Evolutionary conservation across 495 filamentous ascomycete species (phyloP), one percentile per base, ranked within the genome.

Genomic region (Xylaria castorea): DNA sequence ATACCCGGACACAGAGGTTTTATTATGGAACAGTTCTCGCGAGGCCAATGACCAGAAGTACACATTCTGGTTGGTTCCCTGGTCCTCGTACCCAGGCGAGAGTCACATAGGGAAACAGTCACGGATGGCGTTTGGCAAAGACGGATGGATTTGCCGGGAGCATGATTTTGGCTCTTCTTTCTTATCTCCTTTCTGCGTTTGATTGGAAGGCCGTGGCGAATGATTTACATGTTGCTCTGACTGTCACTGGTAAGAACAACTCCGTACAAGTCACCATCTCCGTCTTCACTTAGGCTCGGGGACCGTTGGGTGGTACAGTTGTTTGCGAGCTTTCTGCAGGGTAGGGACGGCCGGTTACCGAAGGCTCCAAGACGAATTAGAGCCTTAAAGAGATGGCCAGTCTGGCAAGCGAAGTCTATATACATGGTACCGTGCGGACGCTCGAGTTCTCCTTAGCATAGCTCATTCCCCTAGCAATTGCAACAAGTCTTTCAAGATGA

Each of bases 61-160:
- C 36, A 11, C n/a, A n/a, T 58, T 53, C 69, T 46, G 50, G 69
- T 71, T 36, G 46, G 36, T 11, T 38, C 11, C 30, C 46, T 42
- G 46, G 34, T 44, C 48, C 60, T 63, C 60, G 44, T 70, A 7
- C 16, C 32, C 16, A 64, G 58, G 32, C 36, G 61, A 66, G 60
- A 36, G 70, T 22, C 70, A 61, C 20, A 42, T 61, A 40, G 69
- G 70, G 61, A 60, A 66, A 67, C 63, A 66, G 53, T 76, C 78
- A 80, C 76, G 74, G 76, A 65, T 38, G 78, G 78, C 76, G 78
- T 78, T 80, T 70, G 76, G 55, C 74, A 80, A 80, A 80, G 76
- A 80, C 76, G 75, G 76, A 30, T 65, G 76, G 76, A 55, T 68
- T 72, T 78, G 74, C 71, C 42, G 70, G 76, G 70, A 76, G 38